Base-by-base conservation (phyloP, 192 early-diverging fungal genomes). In the Funneliformis mosseae region DNA sequence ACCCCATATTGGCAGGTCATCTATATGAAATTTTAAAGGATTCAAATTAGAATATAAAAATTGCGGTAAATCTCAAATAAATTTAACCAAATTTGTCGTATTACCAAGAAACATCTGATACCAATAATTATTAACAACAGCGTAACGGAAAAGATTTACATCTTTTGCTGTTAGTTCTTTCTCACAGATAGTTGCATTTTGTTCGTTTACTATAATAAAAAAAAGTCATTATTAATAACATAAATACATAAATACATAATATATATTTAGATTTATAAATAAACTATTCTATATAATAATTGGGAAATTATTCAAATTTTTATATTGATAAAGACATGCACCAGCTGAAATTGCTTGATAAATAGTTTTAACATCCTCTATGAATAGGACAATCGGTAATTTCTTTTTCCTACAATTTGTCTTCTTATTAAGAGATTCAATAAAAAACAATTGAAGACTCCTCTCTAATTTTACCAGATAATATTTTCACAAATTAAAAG, bases 71-170 rank as follows among this genome's bases (percentile, higher is more conserved):
- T 48, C n/a, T n/a, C n/a, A n/a, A n/a, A n/a, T n/a, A n/a, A 76
- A 46, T 50, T 25, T 39, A 86, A 46, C 75, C 77, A 39, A 76
- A 45, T 60, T 82, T 74, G 71, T 78, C 73, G 14, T 77, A 76
- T n/a, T 83, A 87, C 86, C 86, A 55, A 91, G 81, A 80, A 89
- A 90, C 82, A 89, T 87, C 66, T 92, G 90, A 78, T 90, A 92
- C 89, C 85, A 91, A 80, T 95, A 95, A 21, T 90, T 82, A 48
- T 91, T 87, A 10, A 74, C 76, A 18, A 94, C 83, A 8, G 94
- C 93, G 76, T 92, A 91, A n/a, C 81, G 80, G 69, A 95, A 92
- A 12, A 88, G 78, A 42, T 86, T 82, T 70, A 93, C 77, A 16
- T 90, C 88, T 59, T 85, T 84, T 10, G 77, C 60, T 16, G 77